Evolutionary conservation across 495 filamentous ascomycete species (phyloP).

Genomic region (Hyaloscypha variabilis): DNA sequence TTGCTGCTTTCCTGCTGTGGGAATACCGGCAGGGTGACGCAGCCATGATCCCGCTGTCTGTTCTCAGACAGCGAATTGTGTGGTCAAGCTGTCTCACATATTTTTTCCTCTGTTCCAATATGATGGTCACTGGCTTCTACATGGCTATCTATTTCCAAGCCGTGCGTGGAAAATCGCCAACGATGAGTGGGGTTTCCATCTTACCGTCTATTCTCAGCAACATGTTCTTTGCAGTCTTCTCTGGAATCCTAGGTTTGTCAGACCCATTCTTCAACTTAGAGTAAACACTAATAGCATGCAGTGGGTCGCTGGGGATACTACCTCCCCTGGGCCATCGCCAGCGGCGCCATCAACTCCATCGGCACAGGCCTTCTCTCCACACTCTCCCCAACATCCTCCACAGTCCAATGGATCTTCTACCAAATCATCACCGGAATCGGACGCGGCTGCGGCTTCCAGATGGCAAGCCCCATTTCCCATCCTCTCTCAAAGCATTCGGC

Average conservation of each 20-base stretch:
- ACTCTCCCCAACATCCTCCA: conserved; percentile 17
- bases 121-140: conserved; percentile 47
- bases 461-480: conserved; percentile 7
- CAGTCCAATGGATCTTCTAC: conserved; percentile 25
- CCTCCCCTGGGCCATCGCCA: conserved; percentile 10
- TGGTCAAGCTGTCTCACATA: conserved; percentile 37
- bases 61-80: conserved; percentile 31
- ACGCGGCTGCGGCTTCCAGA: conserved; percentile 20
- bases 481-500: not conserved
- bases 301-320: conserved; percentile 62
- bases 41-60: conserved; percentile 50
- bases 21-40: conserved; percentile 42
- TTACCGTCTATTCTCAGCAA: conserved; percentile 54
- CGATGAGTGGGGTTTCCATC: conserved; percentile 50
- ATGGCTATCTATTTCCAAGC: conserved; percentile 70
- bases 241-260: conserved; percentile 40
- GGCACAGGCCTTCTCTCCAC: conserved; percentile 38
- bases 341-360: conserved; percentile 27
- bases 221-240: conserved; percentile 44
- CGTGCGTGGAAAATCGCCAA: conserved; percentile 48
- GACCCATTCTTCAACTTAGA: not conserved
- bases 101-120: conserved; percentile 28
- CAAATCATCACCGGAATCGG: conserved; percentile 23
- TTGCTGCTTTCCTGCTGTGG: conserved; percentile 47
- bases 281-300: not conserved